A percentile compares a stretch with the other conserved stretches of the same genome.
These are phyloP conservation scores for Ploettnerulaceae sp. DNA, from an alignment of 2,329 filamentous ascomycete species.

Conservation along the genomic window DNA sequence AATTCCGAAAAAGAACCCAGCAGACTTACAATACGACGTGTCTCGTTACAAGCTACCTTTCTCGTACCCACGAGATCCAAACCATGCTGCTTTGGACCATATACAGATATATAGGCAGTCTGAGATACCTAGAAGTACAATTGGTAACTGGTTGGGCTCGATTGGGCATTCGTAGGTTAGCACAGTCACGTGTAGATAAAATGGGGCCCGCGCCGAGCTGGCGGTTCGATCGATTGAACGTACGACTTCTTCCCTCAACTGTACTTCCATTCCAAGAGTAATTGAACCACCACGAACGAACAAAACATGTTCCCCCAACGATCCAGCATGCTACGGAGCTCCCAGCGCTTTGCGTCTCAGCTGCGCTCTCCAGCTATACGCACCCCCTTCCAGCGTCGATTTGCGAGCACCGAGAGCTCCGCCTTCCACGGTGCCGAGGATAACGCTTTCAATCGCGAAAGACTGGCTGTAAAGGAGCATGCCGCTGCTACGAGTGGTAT, in stretches of 20 bases:
- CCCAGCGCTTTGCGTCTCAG: slow-evolving; percentile 59
- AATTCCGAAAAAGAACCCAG: no score
- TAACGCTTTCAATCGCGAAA: slow-evolving; percentile 92
- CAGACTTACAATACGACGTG: no score
- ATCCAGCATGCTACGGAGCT: slow-evolving; percentile 53
- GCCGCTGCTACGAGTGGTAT: slow-evolving; percentile 77
- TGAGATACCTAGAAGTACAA: no score
- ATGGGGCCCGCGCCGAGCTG: no score
- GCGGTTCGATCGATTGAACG: slow-evolving; percentile 1
- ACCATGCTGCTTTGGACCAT: no score
- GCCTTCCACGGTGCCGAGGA: slow-evolving; percentile 60
- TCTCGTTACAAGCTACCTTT: no score
- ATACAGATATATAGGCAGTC: no score
- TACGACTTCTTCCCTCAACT: slow-evolving; percentile 13
- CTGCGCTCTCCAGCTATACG: slow-evolving; percentile 51
- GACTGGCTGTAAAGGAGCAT: slow-evolving; percentile 85
- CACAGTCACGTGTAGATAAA: no score
- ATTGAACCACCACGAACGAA: slow-evolving; percentile 28
- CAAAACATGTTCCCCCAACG: slow-evolving; percentile 60
- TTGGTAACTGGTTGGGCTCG: no score
- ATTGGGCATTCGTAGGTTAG: no score
- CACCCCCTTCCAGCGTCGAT: slow-evolving; percentile 60
- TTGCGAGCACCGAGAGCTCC: slow-evolving; percentile 57
- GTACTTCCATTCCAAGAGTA: slow-evolving; percentile 13
- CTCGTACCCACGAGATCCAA: no score